Percentiles rank a stretch among this genome's conserved stretches.
Evolutionary conservation across 164 flowering plant genomes (phyloP).

Genomic region (Berberis vulgaris): DNA sequence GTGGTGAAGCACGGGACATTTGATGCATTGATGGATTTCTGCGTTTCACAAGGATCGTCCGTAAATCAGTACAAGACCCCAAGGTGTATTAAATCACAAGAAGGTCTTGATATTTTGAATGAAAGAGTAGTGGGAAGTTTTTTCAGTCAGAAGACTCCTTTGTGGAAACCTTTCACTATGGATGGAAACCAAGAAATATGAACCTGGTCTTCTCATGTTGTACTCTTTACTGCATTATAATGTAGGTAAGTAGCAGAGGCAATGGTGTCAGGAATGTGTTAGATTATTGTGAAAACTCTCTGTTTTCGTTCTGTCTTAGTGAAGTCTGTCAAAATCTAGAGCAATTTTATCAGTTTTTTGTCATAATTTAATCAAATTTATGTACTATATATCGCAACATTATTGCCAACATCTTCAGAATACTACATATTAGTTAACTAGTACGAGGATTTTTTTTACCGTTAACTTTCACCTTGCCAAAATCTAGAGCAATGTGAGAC

Average conservation of each 20-base stretch:
- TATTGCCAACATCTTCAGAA: no score
- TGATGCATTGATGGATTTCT: constrained; percentile 62
- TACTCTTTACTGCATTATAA: background rate
- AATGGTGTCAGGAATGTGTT: background rate
- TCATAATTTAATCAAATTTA: no score
- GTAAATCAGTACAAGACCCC: constrained; percentile 75
- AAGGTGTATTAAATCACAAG: constrained; percentile 49
- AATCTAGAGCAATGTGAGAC: no score
- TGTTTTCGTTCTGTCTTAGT: background rate
- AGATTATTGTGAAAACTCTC: constrained; percentile 7
- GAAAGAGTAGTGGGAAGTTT: constrained; percentile 32
- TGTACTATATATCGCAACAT: no score
- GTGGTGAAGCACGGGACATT: constrained; percentile 52
- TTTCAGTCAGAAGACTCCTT: constrained; percentile 20
- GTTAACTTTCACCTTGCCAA: no score
- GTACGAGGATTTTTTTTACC: no score
- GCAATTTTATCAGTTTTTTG: no score
- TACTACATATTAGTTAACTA: no score
- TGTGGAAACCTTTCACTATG: constrained; percentile 13
- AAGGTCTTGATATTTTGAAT: constrained; percentile 39
- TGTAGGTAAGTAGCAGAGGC: background rate
- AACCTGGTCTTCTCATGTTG: background rate
- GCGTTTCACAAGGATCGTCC: constrained; percentile 56
- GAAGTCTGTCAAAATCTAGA: background rate
- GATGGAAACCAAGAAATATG: constrained; percentile 1